Evolutionary conservation across 1,284 basidiomycete species (phyloP).

Genomic region (Peniophora sp.): DNA sequence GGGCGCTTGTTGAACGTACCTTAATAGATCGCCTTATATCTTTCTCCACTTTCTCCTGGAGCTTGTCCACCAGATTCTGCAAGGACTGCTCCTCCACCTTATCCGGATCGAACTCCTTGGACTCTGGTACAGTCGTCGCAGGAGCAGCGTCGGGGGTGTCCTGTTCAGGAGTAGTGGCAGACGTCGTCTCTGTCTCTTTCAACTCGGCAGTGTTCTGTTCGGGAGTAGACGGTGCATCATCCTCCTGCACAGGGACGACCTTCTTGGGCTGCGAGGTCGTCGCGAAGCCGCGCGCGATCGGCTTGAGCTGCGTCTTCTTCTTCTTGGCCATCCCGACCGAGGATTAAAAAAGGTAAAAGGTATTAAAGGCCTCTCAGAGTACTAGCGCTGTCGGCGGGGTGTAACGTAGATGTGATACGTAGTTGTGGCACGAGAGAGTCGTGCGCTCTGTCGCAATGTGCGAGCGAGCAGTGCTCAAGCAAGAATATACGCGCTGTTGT

Average conservation of each 20-base stretch:
- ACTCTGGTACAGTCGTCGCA: slow-evolving; percentile 8
- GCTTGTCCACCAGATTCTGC: slow-evolving; percentile 68
- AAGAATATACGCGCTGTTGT: too few relatives aligned
- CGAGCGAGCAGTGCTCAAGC: too few relatives aligned
- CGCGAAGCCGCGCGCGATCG: slow-evolving; percentile 71
- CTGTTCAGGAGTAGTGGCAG: not conserved
- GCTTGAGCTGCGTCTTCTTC: slow-evolving; percentile 79
- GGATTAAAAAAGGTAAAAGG: slow-evolving; percentile 2
- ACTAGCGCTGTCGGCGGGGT: not conserved
- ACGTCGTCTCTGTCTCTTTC: slow-evolving; percentile 3
- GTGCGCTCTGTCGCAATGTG: too few relatives aligned
- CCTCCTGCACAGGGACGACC: slow-evolving; percentile 27
- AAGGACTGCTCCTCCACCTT: slow-evolving; percentile 47
- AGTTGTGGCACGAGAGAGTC: too few relatives aligned
- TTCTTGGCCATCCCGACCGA: slow-evolving; percentile 67
- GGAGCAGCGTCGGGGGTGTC: slow-evolving; percentile 16
- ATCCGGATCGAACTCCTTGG: slow-evolving; percentile 26
- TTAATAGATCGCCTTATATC: slow-evolving; percentile 70
- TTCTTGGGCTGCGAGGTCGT: slow-evolving; percentile 89
- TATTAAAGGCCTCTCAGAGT: not conserved
- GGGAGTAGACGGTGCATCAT: slow-evolving; percentile 9
- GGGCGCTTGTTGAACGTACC: slow-evolving; percentile 23
- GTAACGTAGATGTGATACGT: not conserved
- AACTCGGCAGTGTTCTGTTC: not conserved
- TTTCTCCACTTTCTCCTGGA: slow-evolving; percentile 86